phyloP scores from a whole-genome alignment of 2,329 filamentous ascomycete species.

The Arthroderma sp. region DNA sequence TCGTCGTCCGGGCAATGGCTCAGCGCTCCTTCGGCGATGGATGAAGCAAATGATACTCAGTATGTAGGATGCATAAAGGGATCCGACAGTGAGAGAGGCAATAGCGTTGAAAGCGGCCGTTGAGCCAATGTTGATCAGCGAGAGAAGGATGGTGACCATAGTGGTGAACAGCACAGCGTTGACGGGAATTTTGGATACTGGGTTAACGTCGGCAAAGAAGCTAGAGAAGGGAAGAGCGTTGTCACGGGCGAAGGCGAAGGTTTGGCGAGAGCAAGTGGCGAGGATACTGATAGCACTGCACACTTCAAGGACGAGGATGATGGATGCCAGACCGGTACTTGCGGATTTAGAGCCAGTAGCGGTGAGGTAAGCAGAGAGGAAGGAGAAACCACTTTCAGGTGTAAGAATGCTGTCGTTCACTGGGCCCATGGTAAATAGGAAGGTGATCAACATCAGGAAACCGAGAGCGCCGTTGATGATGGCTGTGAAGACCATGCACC shows the following conservation, averaged over 20 bases:
- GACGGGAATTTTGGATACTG: constrained; percentile 17
- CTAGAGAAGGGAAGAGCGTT: constrained; percentile 41
- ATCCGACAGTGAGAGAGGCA: constrained; percentile 28
- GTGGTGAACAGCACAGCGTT: constrained; percentile 21
- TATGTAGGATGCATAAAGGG: constrained; percentile 31
- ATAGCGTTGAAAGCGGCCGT: constrained; percentile 32
- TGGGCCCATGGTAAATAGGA: constrained; percentile 30
- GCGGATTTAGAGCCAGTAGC: constrained; percentile 21
- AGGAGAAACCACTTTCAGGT: constrained; percentile 24
- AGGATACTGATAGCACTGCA: constrained; percentile 26
- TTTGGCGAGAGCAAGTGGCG: constrained; percentile 25
- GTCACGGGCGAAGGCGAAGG: constrained; percentile 40
- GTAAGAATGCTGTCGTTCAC: constrained; percentile 19
- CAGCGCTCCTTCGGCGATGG: constrained; percentile 23
- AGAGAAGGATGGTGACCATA: constrained; percentile 21
- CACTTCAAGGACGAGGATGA: constrained; percentile 22
- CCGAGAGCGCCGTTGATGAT: constrained; percentile 28
- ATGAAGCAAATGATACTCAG: constrained; percentile 27
- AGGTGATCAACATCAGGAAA: constrained; percentile 28
- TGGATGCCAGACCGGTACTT: constrained; percentile 19
- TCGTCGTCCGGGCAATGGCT: constrained; percentile 16
- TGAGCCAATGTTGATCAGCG: constrained; percentile 30
- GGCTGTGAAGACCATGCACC: constrained; percentile 27
- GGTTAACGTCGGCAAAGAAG: constrained; percentile 27
- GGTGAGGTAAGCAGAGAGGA: constrained; percentile 25